Percentiles rank a stretch among this genome's conserved stretches.
phyloP scores from a whole-genome alignment of 2,329 filamentous ascomycete species.

The Clonostachys solani region DNA sequence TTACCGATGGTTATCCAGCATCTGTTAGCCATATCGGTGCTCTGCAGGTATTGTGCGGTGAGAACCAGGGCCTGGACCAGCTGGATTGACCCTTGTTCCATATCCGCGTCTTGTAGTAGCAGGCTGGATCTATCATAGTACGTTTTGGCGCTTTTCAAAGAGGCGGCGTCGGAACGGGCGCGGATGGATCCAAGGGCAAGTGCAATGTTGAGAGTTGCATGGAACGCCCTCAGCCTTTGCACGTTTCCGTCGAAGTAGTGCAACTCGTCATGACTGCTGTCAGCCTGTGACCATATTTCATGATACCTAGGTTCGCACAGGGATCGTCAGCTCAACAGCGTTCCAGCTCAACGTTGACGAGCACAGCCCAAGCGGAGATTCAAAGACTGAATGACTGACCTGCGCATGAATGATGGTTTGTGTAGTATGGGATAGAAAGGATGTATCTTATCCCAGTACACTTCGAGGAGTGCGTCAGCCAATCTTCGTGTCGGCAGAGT shows the following conservation, averaged over 20 bases:
- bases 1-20: constrained; percentile 38
- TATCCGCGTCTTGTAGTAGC: constrained; percentile 20
- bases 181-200: not conserved
- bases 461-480: constrained; percentile 31
- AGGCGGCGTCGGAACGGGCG: constrained; percentile 9
- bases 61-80: constrained; percentile 34
- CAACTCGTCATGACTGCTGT: constrained; percentile 34
- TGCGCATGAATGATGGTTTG: constrained; percentile 28
- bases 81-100: constrained; percentile 27
- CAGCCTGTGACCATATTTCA: constrained; percentile 20
- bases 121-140: constrained; percentile 26
- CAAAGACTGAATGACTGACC: constrained; percentile 31
- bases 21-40: constrained; percentile 29
- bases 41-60: constrained; percentile 29
- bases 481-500: constrained; percentile 30
- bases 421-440: constrained; percentile 39
- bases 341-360: not conserved
- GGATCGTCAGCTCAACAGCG: not conserved
- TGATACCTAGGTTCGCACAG: not conserved
- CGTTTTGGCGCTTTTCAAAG: constrained; percentile 1
- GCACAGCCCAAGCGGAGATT: constrained; percentile 4
- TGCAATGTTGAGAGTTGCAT: not conserved
- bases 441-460: constrained; percentile 31
- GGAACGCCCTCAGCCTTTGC: constrained; percentile 6
- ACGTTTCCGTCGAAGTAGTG: constrained; percentile 28